Conservation (phyloP, 2,329 filamentous ascomycete genomes). For the Bipolaris sorokiniana region DNA sequence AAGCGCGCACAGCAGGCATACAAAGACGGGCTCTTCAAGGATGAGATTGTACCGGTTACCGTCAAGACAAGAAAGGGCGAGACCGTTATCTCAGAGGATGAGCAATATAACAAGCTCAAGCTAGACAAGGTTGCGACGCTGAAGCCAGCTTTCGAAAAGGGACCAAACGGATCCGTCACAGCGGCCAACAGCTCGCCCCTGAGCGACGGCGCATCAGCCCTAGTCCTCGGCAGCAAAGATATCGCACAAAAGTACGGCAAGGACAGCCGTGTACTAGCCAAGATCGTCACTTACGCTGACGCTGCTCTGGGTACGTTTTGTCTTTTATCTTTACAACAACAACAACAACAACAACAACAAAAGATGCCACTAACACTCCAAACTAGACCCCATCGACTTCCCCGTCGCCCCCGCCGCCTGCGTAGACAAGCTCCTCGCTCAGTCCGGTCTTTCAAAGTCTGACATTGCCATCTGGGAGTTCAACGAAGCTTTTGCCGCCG, state of each 20-base stretch:
- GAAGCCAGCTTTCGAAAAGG: constrained; percentile 90
- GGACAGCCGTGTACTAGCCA: constrained; percentile 81
- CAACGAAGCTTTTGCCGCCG: constrained; percentile 96
- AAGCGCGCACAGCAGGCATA: constrained; percentile 89
- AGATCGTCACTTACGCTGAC: constrained; percentile 84
- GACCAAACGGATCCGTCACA: constrained; percentile 88
- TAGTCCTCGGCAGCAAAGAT: constrained; percentile 82
- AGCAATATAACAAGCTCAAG: constrained; percentile 87
- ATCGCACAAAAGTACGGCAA: constrained; percentile 80
- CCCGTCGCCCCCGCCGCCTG: constrained; percentile 90
- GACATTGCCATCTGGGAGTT: constrained; percentile 97
- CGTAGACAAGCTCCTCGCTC: constrained; percentile 84
- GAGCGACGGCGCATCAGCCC: constrained; percentile 90
- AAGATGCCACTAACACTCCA: constrained; percentile 9
- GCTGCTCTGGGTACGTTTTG: constrained; percentile 67
- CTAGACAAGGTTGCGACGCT: constrained; percentile 83
- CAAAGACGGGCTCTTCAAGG: constrained; percentile 79
- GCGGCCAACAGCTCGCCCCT: constrained; percentile 93
- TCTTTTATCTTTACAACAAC: neutral
- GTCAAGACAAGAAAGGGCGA: constrained; percentile 83
- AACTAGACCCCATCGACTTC: constrained; percentile 82
- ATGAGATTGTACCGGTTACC: constrained; percentile 88
- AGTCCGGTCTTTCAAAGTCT: constrained; percentile 88
- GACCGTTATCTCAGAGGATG: constrained; percentile 77
- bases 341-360: too few relatives aligned